Conservation (phyloP, 2,329 filamentous ascomycete species). For the Trichophyton equinum region DNA sequence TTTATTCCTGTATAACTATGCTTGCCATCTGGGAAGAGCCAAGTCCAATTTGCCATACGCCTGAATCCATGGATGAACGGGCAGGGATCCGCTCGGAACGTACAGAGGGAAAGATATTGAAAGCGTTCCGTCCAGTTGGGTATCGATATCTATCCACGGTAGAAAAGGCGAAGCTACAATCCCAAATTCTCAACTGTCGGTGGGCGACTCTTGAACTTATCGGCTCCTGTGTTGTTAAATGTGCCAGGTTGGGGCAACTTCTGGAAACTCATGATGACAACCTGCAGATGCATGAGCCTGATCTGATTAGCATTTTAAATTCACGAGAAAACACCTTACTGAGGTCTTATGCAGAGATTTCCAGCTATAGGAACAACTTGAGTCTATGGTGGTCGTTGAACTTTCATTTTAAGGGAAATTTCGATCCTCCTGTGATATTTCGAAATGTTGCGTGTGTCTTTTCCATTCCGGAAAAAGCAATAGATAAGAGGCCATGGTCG, state of each 20-base stretch:
- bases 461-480: slow-evolving; percentile 20
- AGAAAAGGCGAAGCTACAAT: slow-evolving; percentile 22
- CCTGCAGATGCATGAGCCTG: not conserved
- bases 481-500: slow-evolving; percentile 21
- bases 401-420: not conserved
- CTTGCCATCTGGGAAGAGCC: slow-evolving; percentile 30
- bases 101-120: slow-evolving; percentile 15
- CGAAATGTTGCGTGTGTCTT: not conserved
- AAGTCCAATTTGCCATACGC: not conserved
- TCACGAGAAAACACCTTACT: slow-evolving; percentile 25
- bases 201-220: slow-evolving; percentile 31
- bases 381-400: not conserved
- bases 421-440: not conserved
- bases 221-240: not conserved
- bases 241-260: not conserved
- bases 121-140: slow-evolving; percentile 25
- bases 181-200: slow-evolving; percentile 23
- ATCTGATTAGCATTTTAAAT: slow-evolving; percentile 15
- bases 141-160: slow-evolving; percentile 21
- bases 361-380: not conserved
- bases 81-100: not conserved
- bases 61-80: not conserved
- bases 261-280: not conserved
- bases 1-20: slow-evolving; percentile 31
- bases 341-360: slow-evolving; percentile 7